Conservation (phyloP, 2,329 filamentous ascomycete species). For the Elsinoe ampelina region DNA sequence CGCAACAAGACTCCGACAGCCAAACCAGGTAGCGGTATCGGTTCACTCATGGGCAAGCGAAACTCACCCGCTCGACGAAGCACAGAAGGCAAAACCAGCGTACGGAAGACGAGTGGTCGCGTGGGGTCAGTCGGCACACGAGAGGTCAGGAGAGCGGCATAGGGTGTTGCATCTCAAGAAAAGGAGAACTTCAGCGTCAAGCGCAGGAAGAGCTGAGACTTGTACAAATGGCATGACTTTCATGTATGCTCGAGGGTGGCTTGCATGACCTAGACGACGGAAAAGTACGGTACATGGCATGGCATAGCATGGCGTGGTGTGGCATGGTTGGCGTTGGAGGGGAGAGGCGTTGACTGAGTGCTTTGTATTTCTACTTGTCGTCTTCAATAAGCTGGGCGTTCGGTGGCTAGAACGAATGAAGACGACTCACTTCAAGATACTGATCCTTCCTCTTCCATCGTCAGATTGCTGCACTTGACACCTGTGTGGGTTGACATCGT, state of each 20-base stretch:
- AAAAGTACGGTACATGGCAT: slow-evolving; percentile 11
- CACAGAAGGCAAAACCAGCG: slow-evolving; percentile 39
- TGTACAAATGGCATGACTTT: slow-evolving; percentile 1
- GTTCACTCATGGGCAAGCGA: slow-evolving; percentile 38
- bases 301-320: background rate
- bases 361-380: slow-evolving; percentile 11
- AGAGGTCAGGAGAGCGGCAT: slow-evolving; percentile 6
- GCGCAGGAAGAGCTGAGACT: background rate
- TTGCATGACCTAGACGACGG: slow-evolving; percentile 10
- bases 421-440: background rate
- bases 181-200: background rate
- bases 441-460: background rate
- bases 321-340: background rate
- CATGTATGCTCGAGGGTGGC: background rate
- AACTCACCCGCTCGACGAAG: slow-evolving; percentile 37
- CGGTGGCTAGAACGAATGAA: slow-evolving; percentile 1
- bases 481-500: no score
- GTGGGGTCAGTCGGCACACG: slow-evolving; percentile 36
- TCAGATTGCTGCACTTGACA: background rate
- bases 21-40: slow-evolving; percentile 34
- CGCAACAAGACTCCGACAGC: slow-evolving; percentile 38
- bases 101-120: slow-evolving; percentile 43
- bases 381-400: background rate
- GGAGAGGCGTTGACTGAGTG: background rate
- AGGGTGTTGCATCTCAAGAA: background rate